Conservation (phyloP, 2,329 filamentous ascomycete species). For the Neocatenulostroma microsporum region DNA sequence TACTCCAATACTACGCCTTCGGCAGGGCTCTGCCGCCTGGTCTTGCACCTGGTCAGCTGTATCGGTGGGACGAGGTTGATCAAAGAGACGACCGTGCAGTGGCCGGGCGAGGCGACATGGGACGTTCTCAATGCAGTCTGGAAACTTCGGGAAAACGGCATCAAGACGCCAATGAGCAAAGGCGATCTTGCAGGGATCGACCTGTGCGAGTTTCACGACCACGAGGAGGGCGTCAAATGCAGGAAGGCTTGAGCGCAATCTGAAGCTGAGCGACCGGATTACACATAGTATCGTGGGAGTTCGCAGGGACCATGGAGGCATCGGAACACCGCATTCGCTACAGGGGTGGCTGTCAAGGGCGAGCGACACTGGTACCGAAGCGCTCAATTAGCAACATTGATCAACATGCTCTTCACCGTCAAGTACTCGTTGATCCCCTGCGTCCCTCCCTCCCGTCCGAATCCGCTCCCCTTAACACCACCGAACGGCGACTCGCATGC, state of each 20-base stretch:
- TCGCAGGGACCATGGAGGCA: too few relatives aligned
- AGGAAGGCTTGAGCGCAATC: too few relatives aligned
- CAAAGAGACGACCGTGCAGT: not conserved
- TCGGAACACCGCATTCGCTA: too few relatives aligned
- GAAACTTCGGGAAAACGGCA: not conserved
- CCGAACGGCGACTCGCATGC: slow-evolving; percentile 50
- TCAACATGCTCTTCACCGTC: slow-evolving; percentile 60
- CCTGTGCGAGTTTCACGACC: slow-evolving; percentile 2
- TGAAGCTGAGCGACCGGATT: too few relatives aligned
- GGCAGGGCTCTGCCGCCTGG: not conserved
- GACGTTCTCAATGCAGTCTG: not conserved
- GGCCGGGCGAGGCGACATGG: not conserved
- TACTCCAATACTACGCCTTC: not conserved
- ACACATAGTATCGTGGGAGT: too few relatives aligned
- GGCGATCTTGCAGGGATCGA: not conserved
- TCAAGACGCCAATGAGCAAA: not conserved
- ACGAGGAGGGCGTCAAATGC: slow-evolving; percentile 1
- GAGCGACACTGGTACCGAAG: too few relatives aligned
- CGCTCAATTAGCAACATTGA: slow-evolving; percentile 9
- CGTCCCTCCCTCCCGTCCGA: slow-evolving; percentile 56
- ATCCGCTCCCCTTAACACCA: slow-evolving; percentile 64
- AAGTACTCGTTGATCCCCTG: slow-evolving; percentile 73
- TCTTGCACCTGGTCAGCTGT: not conserved
- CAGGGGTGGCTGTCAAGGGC: too few relatives aligned
- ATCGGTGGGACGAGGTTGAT: not conserved